Conservation (phyloP, 2,329 filamentous ascomycete species). For the Didymella pinodella region DNA sequence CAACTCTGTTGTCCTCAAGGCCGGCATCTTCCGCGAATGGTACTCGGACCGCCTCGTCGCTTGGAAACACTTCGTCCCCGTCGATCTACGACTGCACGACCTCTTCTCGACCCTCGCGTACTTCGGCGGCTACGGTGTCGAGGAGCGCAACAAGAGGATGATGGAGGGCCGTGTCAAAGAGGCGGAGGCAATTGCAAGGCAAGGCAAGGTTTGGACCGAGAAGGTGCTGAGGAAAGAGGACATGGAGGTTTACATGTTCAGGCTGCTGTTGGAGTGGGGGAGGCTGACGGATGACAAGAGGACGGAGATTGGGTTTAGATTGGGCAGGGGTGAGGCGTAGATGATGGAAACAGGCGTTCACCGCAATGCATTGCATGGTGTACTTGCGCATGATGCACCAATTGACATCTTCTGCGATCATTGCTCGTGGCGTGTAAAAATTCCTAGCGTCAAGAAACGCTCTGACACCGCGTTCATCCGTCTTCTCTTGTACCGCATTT, state of each 20-base stretch:
- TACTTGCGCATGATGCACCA: no score
- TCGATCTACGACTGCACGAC: conserved; percentile 76
- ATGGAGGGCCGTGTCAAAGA: conserved; percentile 37
- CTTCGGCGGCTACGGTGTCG: conserved; percentile 58
- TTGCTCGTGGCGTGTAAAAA: no score
- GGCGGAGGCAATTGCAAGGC: conserved; percentile 45
- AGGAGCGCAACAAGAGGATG: conserved; percentile 36
- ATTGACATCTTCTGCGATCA: no score
- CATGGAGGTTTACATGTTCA: conserved; percentile 82
- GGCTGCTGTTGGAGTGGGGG: conserved; percentile 75
- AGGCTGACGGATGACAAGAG: conserved; percentile 48
- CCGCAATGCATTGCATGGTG: conserved; percentile 15
- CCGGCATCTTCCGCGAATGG: conserved; percentile 79
- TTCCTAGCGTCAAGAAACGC: no score
- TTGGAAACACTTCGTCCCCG: conserved; percentile 82
- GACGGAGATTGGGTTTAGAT: conserved; percentile 45
- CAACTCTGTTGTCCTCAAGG: conserved; percentile 72
- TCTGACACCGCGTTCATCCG: no score
- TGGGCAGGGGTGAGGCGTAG: conserved; percentile 25
- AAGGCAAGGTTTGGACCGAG: conserved; percentile 44
- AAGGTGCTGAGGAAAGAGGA: conserved; percentile 59
- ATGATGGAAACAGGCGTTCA: background rate
- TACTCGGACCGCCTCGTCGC: conserved; percentile 75
- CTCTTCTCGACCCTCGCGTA: conserved; percentile 78
- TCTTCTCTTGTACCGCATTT: no score